Evolutionary conservation across 805 yeast genomes (phyloP), one percentile per base, ranked within the genome.

Genomic region (Myxozyma mucilagina): DNA sequence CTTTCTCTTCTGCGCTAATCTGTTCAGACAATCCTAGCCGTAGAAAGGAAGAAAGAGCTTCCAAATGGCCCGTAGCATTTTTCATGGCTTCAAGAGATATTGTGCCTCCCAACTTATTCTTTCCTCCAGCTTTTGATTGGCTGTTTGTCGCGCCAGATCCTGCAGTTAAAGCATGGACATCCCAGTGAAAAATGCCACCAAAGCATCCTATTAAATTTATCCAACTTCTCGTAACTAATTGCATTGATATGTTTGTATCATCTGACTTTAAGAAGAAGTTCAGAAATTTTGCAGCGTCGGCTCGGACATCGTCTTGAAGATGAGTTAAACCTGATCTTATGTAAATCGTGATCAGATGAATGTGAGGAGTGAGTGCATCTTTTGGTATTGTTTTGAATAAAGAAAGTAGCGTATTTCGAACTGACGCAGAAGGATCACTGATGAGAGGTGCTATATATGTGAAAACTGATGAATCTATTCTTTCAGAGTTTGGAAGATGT

Each of bases 321-420:
- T 94, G 97, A 16, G 97, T 88, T 97, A 94, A 93, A 2, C 97
- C 96, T 55, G 93, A 87, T 67, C 87, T 88, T 16, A 93, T 79
- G 72, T 87, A 92, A 35, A 93, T 78, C n/a, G 88, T 80, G 16
- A 78, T 57, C 24, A 67, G 56, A 29, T 67, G 48, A 4, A 69
- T 61, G 56, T 77, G 76, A 14, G 57, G 87, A 55, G 61, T 57
- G 10, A 68, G 47, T 10, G 63, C 53, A n/a, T 41, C 43, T 11
- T 60, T 56, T 11, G 66, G 66, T 6, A 75, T 48, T 1, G 66
- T 59, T 35, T 67, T 65, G 47, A 72, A 57, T 44, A 78, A 78
- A 74, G 63, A 84, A 75, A 69, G 85, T 76, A 76, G 76, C 0
- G 85, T 81, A 4, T 80, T 78, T 58, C 97, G 79, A 1, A 92